A percentile compares a stretch with the other conserved stretches of the same genome.
These are phyloP conservation scores for Nicotiana benthamiana DNA, from an alignment of 257 asterid genomes.

Conservation along the genomic window DNA sequence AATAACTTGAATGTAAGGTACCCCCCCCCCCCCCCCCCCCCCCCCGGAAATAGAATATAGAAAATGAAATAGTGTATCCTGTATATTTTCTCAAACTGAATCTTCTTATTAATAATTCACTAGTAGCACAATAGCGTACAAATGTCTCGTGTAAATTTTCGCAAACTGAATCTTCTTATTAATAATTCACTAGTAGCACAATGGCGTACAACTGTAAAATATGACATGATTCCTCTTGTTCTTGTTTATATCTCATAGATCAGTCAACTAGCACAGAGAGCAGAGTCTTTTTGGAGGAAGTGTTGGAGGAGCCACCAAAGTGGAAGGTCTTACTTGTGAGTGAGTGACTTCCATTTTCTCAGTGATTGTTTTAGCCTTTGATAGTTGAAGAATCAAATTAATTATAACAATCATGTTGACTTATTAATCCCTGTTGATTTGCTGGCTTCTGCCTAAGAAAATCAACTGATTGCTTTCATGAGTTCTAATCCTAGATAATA, in stretches of 20 bases:
- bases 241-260: conserved; percentile 20
- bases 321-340: conserved; percentile 99
- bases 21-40: neutral
- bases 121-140: neutral
- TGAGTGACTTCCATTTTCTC: conserved; percentile 55
- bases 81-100: neutral
- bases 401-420: neutral
- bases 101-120: neutral
- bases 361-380: neutral
- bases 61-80: neutral
- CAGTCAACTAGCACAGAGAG: conserved; percentile 41
- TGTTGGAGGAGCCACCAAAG: conserved; percentile 89
- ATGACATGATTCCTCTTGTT: conserved; percentile 10
- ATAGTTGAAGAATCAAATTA: neutral
- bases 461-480: neutral
- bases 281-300: conserved; percentile 63
- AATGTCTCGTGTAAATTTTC: conserved; percentile 2
- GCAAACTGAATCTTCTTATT: neutral
- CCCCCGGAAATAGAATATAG: too few relatives aligned
- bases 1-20: neutral
- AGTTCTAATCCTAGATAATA: neutral
- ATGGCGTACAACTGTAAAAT: conserved; percentile 4
- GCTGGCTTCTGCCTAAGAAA: neutral
- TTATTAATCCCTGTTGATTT: neutral
- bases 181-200: neutral